Evolutionary conservation across 257 asterid species (phyloP).

Genomic region (Thymus mandschuricus): DNA sequence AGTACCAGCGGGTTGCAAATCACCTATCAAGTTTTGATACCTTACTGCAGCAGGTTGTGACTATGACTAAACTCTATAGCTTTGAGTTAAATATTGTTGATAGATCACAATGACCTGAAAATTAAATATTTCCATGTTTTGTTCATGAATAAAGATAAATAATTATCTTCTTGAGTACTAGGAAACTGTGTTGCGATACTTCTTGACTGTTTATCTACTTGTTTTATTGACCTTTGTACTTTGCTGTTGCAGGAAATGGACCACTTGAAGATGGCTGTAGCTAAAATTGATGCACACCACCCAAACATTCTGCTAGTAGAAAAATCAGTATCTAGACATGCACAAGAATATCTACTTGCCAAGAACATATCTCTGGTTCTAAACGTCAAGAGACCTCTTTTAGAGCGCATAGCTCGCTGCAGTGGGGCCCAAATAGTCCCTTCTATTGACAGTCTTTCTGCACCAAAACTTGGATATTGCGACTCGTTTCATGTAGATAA

Average conservation of each 20-base stretch:
- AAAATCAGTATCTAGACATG: slow-evolving; percentile 80
- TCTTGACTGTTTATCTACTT: slow-evolving; percentile 19
- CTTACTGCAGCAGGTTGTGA: slow-evolving; percentile 75
- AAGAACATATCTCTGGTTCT: slow-evolving; percentile 82
- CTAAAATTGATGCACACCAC: slow-evolving; percentile 78
- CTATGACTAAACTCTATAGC: slow-evolving; percentile 27
- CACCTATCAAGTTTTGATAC: slow-evolving; percentile 82
- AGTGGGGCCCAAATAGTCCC: slow-evolving; percentile 78
- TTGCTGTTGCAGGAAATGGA: slow-evolving; percentile 75
- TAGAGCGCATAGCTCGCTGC: slow-evolving; percentile 87
- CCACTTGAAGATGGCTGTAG: slow-evolving; percentile 88
- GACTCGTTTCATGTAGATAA: slow-evolving; percentile 77
- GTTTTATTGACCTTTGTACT: slow-evolving; percentile 28
- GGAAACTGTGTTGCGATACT: not conserved
- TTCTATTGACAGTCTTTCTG: slow-evolving; percentile 69
- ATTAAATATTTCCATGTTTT: slow-evolving; percentile 3
- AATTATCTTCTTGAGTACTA: slow-evolving; percentile 19
- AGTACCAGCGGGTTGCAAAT: slow-evolving; percentile 79
- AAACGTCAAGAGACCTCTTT: slow-evolving; percentile 75
- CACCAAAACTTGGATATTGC: slow-evolving; percentile 74
- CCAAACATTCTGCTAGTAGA: slow-evolving; percentile 82
- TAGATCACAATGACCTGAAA: slow-evolving; percentile 2
- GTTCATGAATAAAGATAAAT: slow-evolving; percentile 9
- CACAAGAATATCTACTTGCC: slow-evolving; percentile 85
- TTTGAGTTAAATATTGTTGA: slow-evolving; percentile 26